These are phyloP conservation scores for Aureobasidium sp. DNA, from an alignment of 2,329 filamentous ascomycete genomes.

Conservation along the genomic window DNA sequence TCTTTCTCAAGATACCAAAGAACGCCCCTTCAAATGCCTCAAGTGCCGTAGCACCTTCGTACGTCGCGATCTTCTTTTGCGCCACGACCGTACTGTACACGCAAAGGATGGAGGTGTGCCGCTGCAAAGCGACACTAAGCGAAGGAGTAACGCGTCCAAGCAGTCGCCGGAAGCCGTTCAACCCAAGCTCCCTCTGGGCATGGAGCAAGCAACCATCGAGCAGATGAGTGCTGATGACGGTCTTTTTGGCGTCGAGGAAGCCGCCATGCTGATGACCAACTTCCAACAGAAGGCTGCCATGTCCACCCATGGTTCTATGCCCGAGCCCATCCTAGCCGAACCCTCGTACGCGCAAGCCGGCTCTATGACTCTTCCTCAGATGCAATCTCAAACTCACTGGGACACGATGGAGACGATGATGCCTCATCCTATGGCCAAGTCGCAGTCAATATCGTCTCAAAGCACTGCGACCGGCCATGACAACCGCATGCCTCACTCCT, in stretches of 20 bases:
- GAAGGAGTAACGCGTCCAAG: constrained; percentile 54
- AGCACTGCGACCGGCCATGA: constrained; percentile 61
- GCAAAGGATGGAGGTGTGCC: constrained; percentile 95
- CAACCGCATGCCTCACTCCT: constrained; percentile 36
- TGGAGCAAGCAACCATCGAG: constrained; percentile 81
- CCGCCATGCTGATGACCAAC: constrained; percentile 97
- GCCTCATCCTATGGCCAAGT: constrained; percentile 61
- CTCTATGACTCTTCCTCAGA: constrained; percentile 74
- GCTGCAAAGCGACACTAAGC: constrained; percentile 89
- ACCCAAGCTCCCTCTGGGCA: constrained; percentile 68
- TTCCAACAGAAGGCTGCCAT: constrained; percentile 88
- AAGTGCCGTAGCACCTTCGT: constrained; percentile 99
- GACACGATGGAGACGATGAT: constrained; percentile 67
- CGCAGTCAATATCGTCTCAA: constrained; percentile 30
- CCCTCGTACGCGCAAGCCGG: constrained; percentile 60
- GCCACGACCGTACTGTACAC: constrained; percentile 96
- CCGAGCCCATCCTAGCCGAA: constrained; percentile 65
- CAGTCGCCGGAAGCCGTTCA: constrained; percentile 56
- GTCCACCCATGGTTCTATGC: constrained; percentile 54
- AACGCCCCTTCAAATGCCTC: constrained; percentile 95
- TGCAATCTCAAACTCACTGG: constrained; percentile 78
- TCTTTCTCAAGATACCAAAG: constrained; percentile 73
- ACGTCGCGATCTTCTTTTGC: constrained; percentile 87
- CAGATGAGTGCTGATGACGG: constrained; percentile 89
- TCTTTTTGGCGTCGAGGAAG: constrained; percentile 92